These are phyloP conservation scores for Ascochyta lentis DNA, from an alignment of 2,329 filamentous ascomycete genomes.

Conservation along the genomic window DNA sequence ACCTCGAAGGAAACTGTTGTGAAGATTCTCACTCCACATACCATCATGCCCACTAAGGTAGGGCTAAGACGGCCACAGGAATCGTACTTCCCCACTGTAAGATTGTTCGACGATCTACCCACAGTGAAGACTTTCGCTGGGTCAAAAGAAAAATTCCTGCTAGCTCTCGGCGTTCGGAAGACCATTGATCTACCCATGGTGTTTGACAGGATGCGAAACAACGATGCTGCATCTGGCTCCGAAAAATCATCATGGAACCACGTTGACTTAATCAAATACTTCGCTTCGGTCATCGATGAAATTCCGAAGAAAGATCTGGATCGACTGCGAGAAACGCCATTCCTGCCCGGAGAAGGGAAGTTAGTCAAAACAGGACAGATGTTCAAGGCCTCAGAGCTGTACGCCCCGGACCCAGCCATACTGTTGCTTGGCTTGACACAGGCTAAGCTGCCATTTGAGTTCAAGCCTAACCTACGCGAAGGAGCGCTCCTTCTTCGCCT, in stretches of 20 bases:
- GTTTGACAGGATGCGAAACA: slow-evolving; percentile 80
- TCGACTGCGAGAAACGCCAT: slow-evolving; percentile 76
- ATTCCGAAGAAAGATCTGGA: slow-evolving; percentile 84
- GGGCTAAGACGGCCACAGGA: slow-evolving; percentile 88
- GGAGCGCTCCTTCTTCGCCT: slow-evolving; percentile 75
- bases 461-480: slow-evolving; percentile 63
- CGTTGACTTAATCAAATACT: slow-evolving; percentile 91
- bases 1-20: slow-evolving; percentile 70
- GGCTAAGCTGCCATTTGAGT: slow-evolving; percentile 78
- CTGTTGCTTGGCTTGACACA: slow-evolving; percentile 48
- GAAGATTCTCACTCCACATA: slow-evolving; percentile 68
- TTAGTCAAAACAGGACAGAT: slow-evolving; percentile 37
- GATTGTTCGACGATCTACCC: slow-evolving; percentile 91
- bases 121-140: slow-evolving; percentile 74
- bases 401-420: slow-evolving; percentile 44
- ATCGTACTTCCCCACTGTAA: slow-evolving; percentile 92
- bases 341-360: slow-evolving; percentile 72
- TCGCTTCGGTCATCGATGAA: slow-evolving; percentile 86
- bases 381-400: slow-evolving; percentile 47
- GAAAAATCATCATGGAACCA: slow-evolving; percentile 79
- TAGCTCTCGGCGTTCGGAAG: slow-evolving; percentile 86
- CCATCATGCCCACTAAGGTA: slow-evolving; percentile 86
- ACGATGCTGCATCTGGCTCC: slow-evolving; percentile 56
- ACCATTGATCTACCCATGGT: slow-evolving; percentile 94
- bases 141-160: slow-evolving; percentile 89